Conservation (phyloP, 129 eudicot species). For the Escallonia rubra region DNA sequence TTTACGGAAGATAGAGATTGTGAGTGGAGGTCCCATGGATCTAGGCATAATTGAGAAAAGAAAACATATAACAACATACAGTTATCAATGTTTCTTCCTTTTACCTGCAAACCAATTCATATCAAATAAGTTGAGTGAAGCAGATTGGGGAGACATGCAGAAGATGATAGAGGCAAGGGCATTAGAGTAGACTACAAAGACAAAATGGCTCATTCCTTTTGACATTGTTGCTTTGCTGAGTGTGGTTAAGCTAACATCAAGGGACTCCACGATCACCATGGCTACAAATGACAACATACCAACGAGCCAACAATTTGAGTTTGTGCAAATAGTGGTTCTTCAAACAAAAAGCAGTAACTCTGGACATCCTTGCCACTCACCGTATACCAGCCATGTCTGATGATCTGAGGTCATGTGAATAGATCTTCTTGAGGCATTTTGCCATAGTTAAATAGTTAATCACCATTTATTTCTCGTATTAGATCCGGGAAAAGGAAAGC, state of each 20-base stretch:
- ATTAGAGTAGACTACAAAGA: conserved; percentile 18
- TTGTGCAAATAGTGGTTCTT: conserved; percentile 69
- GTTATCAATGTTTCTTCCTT: no score
- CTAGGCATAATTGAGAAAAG: background rate
- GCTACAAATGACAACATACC: conserved; percentile 11
- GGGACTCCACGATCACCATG: conserved; percentile 14
- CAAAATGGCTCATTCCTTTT: conserved; percentile 17
- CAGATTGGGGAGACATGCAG: background rate
- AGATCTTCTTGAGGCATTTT: no score
- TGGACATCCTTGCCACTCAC: conserved; percentile 78
- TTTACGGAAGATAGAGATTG: conserved; percentile 4
- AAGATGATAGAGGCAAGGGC: conserved; percentile 20
- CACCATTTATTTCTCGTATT: no score
- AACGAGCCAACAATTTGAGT: background rate
- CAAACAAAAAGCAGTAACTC: conserved; percentile 77
- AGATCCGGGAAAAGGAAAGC: no score
- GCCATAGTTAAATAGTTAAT: no score
- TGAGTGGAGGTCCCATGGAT: conserved; percentile 11
- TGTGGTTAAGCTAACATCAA: conserved; percentile 18
- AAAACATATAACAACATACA: background rate
- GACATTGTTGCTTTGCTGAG: conserved; percentile 29
- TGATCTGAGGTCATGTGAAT: conserved; percentile 65
- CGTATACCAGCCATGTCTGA: conserved; percentile 97
- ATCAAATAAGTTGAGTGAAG: no score
- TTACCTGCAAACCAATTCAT: no score